Evolutionary conservation across 1,284 basidiomycete species (phyloP).

Genomic region (Cystobasidium slooffiae): DNA sequence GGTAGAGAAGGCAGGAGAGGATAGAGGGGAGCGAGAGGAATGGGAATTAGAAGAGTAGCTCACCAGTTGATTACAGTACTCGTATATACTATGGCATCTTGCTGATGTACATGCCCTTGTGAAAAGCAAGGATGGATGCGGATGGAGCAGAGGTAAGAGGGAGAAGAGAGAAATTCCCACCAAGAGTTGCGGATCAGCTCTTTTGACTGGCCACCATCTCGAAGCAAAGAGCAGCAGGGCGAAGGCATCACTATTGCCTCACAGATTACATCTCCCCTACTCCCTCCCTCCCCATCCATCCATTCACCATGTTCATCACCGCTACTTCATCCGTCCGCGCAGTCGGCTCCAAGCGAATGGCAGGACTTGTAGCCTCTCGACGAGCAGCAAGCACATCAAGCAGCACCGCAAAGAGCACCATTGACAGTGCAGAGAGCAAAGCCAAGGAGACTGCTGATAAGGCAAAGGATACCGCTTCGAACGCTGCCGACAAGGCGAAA

Average conservation of each 20-base stretch:
- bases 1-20: not conserved
- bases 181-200: too few relatives aligned
- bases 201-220: too few relatives aligned
- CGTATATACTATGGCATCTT: not conserved
- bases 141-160: not conserved
- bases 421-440: constrained; percentile 10
- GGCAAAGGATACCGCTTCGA: constrained; percentile 61
- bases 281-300: not conserved
- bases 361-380: not conserved
- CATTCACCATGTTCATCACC: not conserved
- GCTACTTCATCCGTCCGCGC: not conserved
- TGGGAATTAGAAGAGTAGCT: not conserved
- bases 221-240: too few relatives aligned
- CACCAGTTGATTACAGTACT: not conserved
- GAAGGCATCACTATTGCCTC: too few relatives aligned
- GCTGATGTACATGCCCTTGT: too few relatives aligned
- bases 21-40: not conserved
- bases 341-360: constrained; percentile 2
- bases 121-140: too few relatives aligned
- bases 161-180: not conserved
- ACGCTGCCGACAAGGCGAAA: constrained; percentile 71
- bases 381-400: not conserved
- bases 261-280: too few relatives aligned
- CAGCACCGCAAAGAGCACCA: not conserved
- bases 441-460: constrained; percentile 37